Evolutionary conservation across 225 moss, liverwort and hornwort genomes (phyloP).

Genomic region (Lunularia cruciata): DNA sequence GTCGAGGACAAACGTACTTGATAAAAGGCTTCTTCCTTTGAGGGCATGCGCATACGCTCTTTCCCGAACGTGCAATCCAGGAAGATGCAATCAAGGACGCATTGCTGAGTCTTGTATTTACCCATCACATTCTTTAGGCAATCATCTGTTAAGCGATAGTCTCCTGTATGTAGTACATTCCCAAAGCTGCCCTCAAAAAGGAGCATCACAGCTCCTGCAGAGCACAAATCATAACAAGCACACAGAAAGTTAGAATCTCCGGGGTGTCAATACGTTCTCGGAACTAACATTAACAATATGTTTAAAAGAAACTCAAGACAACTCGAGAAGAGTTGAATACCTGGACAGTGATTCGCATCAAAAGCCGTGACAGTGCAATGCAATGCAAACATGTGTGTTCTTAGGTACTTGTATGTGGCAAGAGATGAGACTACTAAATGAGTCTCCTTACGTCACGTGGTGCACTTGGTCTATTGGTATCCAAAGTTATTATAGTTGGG

Average conservation of each 20-base stretch:
- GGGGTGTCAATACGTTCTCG: background rate
- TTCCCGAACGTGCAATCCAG: conserved; percentile 86
- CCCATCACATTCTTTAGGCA: conserved; percentile 58
- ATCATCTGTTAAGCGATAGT: conserved; percentile 59
- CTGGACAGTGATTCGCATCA: conserved; percentile 84
- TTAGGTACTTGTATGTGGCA: no score
- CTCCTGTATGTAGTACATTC: conserved; percentile 78
- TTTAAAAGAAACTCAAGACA: background rate
- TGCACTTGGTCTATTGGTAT: no score
- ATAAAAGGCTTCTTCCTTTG: conserved; percentile 60
- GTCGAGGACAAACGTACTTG: no score
- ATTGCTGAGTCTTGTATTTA: conserved; percentile 29
- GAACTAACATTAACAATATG: background rate
- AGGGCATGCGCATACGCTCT: conserved; percentile 58
- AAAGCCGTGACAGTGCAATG: conserved; percentile 68
- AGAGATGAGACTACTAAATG: no score
- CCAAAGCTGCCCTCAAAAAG: conserved; percentile 83
- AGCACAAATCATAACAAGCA: background rate
- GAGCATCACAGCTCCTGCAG: conserved; percentile 76
- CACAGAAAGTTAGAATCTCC: background rate
- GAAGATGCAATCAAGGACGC: conserved; percentile 61
- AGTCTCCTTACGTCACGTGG: no score
- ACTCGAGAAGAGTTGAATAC: conserved; percentile 19
- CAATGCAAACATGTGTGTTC: no score
- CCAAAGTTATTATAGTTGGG: no score